Evolutionary conservation across 2,329 filamentous ascomycete genomes (phyloP), one percentile per base, ranked within the genome.

Genomic region (Pseudogymnoascus pannorum): DNA sequence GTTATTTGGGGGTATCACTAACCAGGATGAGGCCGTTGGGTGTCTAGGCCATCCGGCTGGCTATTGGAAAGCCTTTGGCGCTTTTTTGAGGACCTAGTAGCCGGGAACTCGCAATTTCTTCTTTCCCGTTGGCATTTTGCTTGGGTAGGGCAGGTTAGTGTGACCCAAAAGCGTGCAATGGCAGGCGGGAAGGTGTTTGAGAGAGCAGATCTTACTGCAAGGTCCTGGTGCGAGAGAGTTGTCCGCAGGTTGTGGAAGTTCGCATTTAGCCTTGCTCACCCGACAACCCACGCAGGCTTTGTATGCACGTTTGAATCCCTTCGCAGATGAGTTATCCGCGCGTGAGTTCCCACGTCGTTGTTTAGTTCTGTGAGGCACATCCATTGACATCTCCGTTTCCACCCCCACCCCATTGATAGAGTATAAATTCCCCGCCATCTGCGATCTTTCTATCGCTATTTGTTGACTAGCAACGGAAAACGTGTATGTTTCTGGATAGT

Each of bases 221-320:
- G 78, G 73, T 3, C 44, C 40, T 9, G 73, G 71, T 64, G 73
- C 73, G 51, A 74, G 68, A 24, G 78, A 76, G 62, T 74, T 74
- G 61, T 75, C 65, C 3, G 73, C 75, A 9, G 75, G 75, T 24
- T 80, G 68, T 38, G 35, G 51, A 18, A 61, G 16, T 29, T 81
- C 78, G 65, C 79, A 81, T 70, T 79, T 80, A 58, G 79, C 77
- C 70, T 81, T 81, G 59, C 78, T 74, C 66, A 79, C 76, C 58
- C 79, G 78, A 66, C 79, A 81, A 62, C 78, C 76, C 62, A 80
- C 76, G 68, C 79, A 81, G 20, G 79, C 79, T 69, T 81, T 81
- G 75, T 81, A 81, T 36, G 79, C 78, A 63, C 79, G 78, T 69
- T 81, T 77, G 68, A 78, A 80, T 59, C 77, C 72, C 20, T 24